These are phyloP conservation scores for Exserohilum turcica DNA, from an alignment of 2,329 filamentous ascomycete genomes.

Conservation along the genomic window DNA sequence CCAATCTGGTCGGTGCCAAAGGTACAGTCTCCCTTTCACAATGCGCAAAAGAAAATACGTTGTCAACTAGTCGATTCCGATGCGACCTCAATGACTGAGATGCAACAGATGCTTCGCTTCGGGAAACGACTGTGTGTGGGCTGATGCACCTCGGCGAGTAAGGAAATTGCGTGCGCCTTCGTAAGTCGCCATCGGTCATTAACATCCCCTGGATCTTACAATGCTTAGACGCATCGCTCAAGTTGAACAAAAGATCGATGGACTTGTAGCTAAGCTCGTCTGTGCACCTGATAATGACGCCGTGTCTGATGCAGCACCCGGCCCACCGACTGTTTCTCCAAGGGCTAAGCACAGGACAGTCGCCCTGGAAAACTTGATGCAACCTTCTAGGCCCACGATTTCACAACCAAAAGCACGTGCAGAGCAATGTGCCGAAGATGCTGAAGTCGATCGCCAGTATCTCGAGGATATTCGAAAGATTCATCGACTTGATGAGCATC, in stretches of 20 bases:
- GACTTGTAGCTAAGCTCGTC: conserved; percentile 40
- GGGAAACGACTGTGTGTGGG: conserved; percentile 40
- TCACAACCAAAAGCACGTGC: conserved; percentile 7
- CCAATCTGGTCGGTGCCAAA: conserved; percentile 36
- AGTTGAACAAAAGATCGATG: conserved; percentile 45
- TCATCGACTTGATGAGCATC: conserved; percentile 29
- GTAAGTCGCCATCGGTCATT: conserved; percentile 25
- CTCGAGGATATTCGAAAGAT: conserved; percentile 34
- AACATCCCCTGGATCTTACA: neutral
- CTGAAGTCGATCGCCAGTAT: conserved; percentile 30
- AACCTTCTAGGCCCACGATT: conserved; percentile 26
- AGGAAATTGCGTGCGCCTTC: conserved; percentile 40
- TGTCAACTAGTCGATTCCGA: neutral
- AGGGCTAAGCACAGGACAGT: conserved; percentile 1
- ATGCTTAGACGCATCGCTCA: conserved; percentile 39
- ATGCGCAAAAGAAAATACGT: no score
- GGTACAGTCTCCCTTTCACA: conserved; percentile 20
- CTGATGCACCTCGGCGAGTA: conserved; percentile 35
- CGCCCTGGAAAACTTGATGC: conserved; percentile 36
- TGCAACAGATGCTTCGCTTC: conserved; percentile 30
- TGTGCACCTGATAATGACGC: conserved; percentile 13
- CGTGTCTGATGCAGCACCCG: neutral
- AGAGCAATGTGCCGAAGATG: conserved; percentile 12
- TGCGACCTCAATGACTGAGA: conserved; percentile 1
- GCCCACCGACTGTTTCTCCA: neutral